A percentile compares a stretch with the other conserved stretches of the same genome.
These are phyloP conservation scores for Colletotrichum nymphaeae DNA, from an alignment of 2,329 filamentous ascomycete species.

Conservation along the genomic window DNA sequence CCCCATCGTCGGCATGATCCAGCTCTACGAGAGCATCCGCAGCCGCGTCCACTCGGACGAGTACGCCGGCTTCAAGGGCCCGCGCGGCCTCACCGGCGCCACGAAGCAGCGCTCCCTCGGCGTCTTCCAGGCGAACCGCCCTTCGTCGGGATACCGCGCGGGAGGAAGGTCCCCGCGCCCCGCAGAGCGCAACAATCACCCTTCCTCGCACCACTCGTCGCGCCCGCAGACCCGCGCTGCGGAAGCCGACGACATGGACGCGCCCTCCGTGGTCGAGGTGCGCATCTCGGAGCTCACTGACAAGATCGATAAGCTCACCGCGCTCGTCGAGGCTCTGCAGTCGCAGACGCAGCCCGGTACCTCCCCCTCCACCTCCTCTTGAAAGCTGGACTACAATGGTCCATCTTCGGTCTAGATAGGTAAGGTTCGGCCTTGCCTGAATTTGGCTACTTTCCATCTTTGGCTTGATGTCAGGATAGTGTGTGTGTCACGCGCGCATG, in stretches of 20 bases:
- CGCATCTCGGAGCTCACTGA: constrained; percentile 64
- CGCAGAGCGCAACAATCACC: not conserved
- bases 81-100: constrained; percentile 44
- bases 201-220: constrained; percentile 17
- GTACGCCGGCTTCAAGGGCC: constrained; percentile 62
- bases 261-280: constrained; percentile 57
- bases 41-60: constrained; percentile 53
- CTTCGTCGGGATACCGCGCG: constrained; percentile 40
- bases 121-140: constrained; percentile 38
- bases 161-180: constrained; percentile 37
- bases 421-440: not conserved
- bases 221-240: constrained; percentile 33
- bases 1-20: constrained; percentile 77
- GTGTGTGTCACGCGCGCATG: not conserved
- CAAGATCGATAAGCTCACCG: constrained; percentile 70
- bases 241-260: constrained; percentile 48
- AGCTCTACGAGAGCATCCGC: constrained; percentile 70
- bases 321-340: constrained; percentile 63
- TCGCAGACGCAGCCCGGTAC: constrained; percentile 36
- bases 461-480: constrained; percentile 1
- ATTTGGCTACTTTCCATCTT: not conserved
- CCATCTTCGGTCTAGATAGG: not conserved
- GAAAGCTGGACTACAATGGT: not conserved
- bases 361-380: not conserved
- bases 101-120: constrained; percentile 37